Evolutionary conservation across 2,329 filamentous ascomycete genomes (phyloP).

Genomic region (Fusarium sp.): DNA sequence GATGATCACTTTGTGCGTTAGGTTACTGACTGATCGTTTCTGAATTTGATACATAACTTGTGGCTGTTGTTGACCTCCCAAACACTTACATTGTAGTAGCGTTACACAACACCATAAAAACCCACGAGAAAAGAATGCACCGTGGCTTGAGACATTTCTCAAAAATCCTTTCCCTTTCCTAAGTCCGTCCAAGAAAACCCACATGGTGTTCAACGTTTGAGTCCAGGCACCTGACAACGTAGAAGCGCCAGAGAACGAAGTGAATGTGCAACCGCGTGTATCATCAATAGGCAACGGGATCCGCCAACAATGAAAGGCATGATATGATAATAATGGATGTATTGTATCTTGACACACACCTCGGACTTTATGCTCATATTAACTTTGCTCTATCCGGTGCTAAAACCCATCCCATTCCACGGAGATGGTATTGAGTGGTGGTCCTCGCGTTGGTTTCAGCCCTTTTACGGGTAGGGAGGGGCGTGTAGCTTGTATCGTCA

Average conservation of each 20-base stretch:
- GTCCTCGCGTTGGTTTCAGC: constrained; percentile 37
- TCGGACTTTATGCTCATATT: background rate
- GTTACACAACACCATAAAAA: background rate
- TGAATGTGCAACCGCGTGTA: constrained; percentile 19
- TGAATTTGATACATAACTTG: constrained; percentile 8
- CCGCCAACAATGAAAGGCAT: constrained; percentile 15
- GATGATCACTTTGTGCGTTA: constrained; percentile 5
- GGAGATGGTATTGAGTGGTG: constrained; percentile 40
- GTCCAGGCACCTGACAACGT: constrained; percentile 9
- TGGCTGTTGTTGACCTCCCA: constrained; percentile 21
- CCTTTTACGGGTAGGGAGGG: constrained; percentile 22
- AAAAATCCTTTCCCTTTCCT: constrained; percentile 3
- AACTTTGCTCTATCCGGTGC: constrained; percentile 41
- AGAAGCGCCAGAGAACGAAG: constrained; percentile 10
- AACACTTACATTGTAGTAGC: constrained; percentile 12
- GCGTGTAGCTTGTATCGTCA: constrained; percentile 2
- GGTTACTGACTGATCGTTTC: constrained; percentile 12
- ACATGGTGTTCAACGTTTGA: constrained; percentile 4
- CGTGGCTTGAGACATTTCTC: background rate
- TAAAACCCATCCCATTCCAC: constrained; percentile 41
- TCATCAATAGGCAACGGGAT: constrained; percentile 22
- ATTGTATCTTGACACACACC: background rate
- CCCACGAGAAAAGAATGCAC: background rate
- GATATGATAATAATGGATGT: constrained; percentile 8
- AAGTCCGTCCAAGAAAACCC: background rate